Percentiles rank a stretch among this genome's conserved stretches.
Conservation (phyloP, 2,329 filamentous ascomycete genomes). For the Xylaria sp. region DNA sequence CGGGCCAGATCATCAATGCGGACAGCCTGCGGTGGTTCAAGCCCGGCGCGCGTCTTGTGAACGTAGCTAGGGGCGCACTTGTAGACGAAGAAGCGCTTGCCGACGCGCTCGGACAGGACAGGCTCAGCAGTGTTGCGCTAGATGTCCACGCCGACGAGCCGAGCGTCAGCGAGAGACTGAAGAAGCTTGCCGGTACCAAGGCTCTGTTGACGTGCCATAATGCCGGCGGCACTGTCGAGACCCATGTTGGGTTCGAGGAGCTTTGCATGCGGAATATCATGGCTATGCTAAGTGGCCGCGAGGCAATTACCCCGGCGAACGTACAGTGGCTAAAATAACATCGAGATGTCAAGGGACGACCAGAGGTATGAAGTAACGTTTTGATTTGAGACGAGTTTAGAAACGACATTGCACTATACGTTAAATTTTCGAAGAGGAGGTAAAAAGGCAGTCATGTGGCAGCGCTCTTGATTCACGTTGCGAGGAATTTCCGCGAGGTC, state of each 20-base stretch:
- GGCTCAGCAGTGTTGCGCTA: conserved; percentile 64
- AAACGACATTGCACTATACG: conserved; percentile 8
- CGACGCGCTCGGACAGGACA: conserved; percentile 64
- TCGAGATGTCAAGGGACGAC: conserved; percentile 17
- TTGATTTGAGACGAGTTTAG: not conserved
- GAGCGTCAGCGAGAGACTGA: conserved; percentile 58
- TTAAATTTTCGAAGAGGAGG: not conserved
- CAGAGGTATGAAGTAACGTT: not conserved
- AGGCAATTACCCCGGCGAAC: conserved; percentile 71
- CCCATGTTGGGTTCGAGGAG: conserved; percentile 73
- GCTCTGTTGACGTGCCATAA: conserved; percentile 74
- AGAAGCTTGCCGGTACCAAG: conserved; percentile 53
- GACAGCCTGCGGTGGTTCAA: conserved; percentile 62
- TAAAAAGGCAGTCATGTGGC: not conserved
- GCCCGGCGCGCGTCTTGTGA: conserved; percentile 68
- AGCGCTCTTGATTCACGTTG: not conserved
- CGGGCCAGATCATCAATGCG: conserved; percentile 59
- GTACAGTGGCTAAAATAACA: conserved; percentile 54
- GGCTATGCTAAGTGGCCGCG: conserved; percentile 62
- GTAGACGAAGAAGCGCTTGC: conserved; percentile 73
- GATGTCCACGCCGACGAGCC: conserved; percentile 74
- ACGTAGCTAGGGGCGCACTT: conserved; percentile 71
- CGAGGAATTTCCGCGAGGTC: not conserved
- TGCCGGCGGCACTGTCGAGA: conserved; percentile 73
- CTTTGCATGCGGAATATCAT: conserved; percentile 74